Percentiles rank a stretch among this genome's conserved stretches.
These are phyloP conservation scores for Flaveria bidentis DNA, from an alignment of 129 eudicot species.

Conservation along the genomic window DNA sequence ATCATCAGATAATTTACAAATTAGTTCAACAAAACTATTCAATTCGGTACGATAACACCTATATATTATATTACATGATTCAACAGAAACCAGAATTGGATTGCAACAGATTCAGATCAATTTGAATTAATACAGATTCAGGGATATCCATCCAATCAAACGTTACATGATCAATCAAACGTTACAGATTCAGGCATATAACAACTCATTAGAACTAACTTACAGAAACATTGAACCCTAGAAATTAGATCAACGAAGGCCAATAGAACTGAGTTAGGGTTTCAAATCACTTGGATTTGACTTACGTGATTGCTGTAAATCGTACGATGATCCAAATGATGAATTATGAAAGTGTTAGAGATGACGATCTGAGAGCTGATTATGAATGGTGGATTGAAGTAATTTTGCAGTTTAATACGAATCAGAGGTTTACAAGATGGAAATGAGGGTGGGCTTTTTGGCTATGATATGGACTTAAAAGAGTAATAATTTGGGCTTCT, in stretches of 20 bases:
- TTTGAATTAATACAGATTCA: neutral
- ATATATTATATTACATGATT: too few species aligned
- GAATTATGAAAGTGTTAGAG: neutral
- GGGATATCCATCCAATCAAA: neutral
- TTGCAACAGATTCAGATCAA: neutral
- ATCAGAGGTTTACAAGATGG: too few species aligned
- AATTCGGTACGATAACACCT: neutral
- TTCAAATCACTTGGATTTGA: neutral
- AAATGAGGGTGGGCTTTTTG: too few species aligned
- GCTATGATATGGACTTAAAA: too few species aligned
- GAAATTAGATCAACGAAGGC: neutral
- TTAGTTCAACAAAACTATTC: too few species aligned
- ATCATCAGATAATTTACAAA: neutral
- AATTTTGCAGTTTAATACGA: neutral
- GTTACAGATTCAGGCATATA: neutral
- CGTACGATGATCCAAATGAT: neutral
- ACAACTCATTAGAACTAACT: too few species aligned
- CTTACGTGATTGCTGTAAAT: neutral
- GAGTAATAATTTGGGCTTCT: too few species aligned
- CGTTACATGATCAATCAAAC: neutral
- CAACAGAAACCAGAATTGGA: too few species aligned
- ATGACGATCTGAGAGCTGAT: neutral
- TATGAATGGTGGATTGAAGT: neutral
- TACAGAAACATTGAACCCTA: neutral
- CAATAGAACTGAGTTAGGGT: neutral